Evolutionary conservation across 768 basidiomycete genomes (phyloP).

Genomic region (Rhodotorula kratochvilovae): DNA sequence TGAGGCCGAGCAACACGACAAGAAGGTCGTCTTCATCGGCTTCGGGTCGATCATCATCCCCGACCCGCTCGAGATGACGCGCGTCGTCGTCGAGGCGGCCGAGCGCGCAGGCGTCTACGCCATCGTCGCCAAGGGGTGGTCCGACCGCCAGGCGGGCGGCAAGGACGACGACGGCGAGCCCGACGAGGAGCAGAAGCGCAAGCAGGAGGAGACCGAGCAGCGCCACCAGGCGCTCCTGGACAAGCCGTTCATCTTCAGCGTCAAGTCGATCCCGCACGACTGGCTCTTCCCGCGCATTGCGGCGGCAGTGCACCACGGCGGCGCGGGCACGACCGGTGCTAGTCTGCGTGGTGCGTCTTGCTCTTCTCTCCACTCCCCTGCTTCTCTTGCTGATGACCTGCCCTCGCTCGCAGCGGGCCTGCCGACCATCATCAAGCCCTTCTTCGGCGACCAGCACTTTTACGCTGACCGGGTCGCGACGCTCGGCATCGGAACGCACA

Average conservation of each 20-base stretch:
- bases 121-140: conserved; percentile 97
- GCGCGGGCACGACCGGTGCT: conserved; percentile 92
- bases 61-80: conserved; percentile 87
- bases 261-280: conserved; percentile 64
- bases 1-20: conserved; percentile 63
- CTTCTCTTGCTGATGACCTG: not conserved
- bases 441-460: conserved; percentile 97
- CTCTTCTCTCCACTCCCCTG: not conserved
- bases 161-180: conserved; percentile 43
- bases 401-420: conserved; percentile 62
- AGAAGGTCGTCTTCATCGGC: conserved; percentile 95
- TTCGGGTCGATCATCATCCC: conserved; percentile 97
- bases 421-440: conserved; percentile 92
- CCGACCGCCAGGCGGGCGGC: conserved; percentile 65
- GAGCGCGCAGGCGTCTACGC: conserved; percentile 79
- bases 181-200: conserved; percentile 52
- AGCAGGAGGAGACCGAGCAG: conserved; percentile 52
- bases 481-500: conserved; percentile 79
- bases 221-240: conserved; percentile 64
- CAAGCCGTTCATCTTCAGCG: conserved; percentile 73
- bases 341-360: conserved; percentile 64
- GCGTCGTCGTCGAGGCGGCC: conserved; percentile 82
- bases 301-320: conserved; percentile 97
- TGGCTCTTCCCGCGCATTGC: conserved; percentile 92
- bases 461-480: conserved; percentile 99